phyloP scores from a whole-genome alignment of 257 asterid genomes.

The Ligustrum vulgare region DNA sequence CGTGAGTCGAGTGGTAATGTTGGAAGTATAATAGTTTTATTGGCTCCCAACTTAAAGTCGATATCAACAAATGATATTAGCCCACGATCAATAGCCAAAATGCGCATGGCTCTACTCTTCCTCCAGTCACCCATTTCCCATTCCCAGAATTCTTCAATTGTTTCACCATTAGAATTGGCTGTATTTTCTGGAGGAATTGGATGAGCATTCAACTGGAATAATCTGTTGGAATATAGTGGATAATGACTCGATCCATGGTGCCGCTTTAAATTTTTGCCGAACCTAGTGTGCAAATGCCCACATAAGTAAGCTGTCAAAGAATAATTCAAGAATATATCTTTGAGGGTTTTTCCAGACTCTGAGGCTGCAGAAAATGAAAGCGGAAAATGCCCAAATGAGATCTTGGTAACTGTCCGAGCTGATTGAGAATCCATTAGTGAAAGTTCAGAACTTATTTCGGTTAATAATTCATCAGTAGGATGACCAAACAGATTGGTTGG shows the following conservation, averaged over 20 bases:
- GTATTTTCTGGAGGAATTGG: constrained; percentile 28
- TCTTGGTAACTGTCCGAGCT: constrained; percentile 51
- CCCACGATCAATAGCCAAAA: constrained; percentile 83
- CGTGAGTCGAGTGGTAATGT: constrained; percentile 87
- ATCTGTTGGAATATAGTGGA: constrained; percentile 30
- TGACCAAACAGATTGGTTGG: constrained; percentile 98
- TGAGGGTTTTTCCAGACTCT: constrained; percentile 68
- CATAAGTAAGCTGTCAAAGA: constrained; percentile 75
- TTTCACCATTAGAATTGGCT: constrained; percentile 30
- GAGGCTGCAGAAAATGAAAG: constrained; percentile 85
- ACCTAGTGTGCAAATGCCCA: constrained; percentile 84
- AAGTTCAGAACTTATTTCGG: constrained; percentile 64
- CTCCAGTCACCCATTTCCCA: constrained; percentile 99
- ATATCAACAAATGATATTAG: constrained; percentile 69
- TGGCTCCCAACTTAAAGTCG: constrained; percentile 56
- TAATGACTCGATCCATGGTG: constrained; percentile 50
- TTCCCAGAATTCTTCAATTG: constrained; percentile 77
- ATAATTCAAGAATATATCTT: constrained; percentile 48
- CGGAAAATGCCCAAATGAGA: constrained; percentile 91
- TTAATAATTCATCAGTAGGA: constrained; percentile 77
- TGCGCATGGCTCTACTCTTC: constrained; percentile 73
- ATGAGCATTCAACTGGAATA: constrained; percentile 69
- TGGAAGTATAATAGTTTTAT: constrained; percentile 71
- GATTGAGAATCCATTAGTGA: constrained; percentile 60
- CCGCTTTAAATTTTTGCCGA: constrained; percentile 81